Evolutionary conservation across 805 yeast genomes (phyloP), one percentile per base, ranked within the genome.

Genomic region (Komagataella kurtzmanii): DNA sequence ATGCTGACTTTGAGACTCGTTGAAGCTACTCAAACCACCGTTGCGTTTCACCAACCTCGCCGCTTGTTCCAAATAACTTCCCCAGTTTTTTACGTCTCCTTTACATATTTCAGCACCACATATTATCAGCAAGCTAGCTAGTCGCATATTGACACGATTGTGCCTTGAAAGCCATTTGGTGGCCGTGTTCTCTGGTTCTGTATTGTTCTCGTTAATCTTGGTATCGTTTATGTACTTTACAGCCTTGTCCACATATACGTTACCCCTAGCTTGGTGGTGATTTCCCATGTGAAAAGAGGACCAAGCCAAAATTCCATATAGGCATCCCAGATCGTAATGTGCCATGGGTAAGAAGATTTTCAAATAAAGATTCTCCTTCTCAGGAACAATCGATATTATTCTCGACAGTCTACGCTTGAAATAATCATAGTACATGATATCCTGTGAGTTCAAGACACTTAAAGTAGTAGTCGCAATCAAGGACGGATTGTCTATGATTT

Each of bases 81-180:
- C 76, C 95, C 95, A 87, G 59, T 81, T 78, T 44, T 73, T 73
- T 43, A 85, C 88, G 62, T 87, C 95, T 6, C 95, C 95, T 56
- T 80, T 76, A 65, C 91, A 86, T 51, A 87, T 84, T 60, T 85
- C 89, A 0, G 87, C 90, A n/a, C 85, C 88, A 56, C 85, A 77
- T 50, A 86, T 69, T 50, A 87, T 77, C 55, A 86, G 65, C 51
- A 83, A 69, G 17, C 83, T 77, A 1, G 95, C 90, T 47, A 86
- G 61, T 54, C 82, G 74, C 55, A 67, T 59, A 43, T 75, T 61
- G 14, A 70, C 62, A 7, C 65, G 50, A 50, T 70, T 24, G 72
- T 63, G 18, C 50, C 46, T 43, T 58, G 67, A 50, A 64, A 54
- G 53, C 50, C 49, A 45, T 17, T 53, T 54, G 50, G 50, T 52